Evolutionary conservation across 306 rosid species (phyloP).

Genomic region (Lathyrus sativus): DNA sequence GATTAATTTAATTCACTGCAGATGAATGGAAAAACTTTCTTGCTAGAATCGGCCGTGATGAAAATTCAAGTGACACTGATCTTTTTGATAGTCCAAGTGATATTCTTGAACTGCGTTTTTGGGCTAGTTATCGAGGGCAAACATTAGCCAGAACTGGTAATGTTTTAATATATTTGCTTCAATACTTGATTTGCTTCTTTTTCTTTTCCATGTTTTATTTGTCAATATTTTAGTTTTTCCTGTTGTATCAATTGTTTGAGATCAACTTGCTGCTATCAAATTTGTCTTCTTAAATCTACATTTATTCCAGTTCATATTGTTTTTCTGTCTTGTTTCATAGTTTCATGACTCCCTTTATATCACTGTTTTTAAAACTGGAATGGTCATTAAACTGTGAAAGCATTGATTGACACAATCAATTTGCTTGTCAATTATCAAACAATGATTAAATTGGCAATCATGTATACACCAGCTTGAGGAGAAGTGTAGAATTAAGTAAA

Average conservation of each 20-base stretch:
- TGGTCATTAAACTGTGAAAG: neutral
- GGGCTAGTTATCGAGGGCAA: conserved; percentile 98
- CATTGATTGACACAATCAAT: neutral
- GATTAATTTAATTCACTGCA: conserved; percentile 32
- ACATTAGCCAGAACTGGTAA: conserved; percentile 96
- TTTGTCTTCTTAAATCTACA: conserved; percentile 8
- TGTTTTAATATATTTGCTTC: conserved; percentile 11
- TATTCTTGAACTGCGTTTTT: conserved; percentile 85
- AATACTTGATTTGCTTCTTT: conserved; percentile 16
- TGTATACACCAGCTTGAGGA: too few relatives aligned
- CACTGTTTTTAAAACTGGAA: neutral
- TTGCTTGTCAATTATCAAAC: neutral
- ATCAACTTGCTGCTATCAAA: neutral
- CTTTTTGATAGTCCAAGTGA: conserved; percentile 63
- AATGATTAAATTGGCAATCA: neutral
- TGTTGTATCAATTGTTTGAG: neutral
- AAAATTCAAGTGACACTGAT: conserved; percentile 61
- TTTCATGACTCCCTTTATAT: neutral
- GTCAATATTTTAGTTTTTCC: neutral
- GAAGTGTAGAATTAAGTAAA: too few relatives aligned
- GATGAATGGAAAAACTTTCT: conserved; percentile 98
- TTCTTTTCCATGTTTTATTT: conserved; percentile 6
- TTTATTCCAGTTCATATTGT: neutral
- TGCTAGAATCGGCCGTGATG: conserved; percentile 82
- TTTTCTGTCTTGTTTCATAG: neutral